Base-by-base conservation (phyloP, 352 stramenopile species). In the Globisporangium paroecandrum region DNA sequence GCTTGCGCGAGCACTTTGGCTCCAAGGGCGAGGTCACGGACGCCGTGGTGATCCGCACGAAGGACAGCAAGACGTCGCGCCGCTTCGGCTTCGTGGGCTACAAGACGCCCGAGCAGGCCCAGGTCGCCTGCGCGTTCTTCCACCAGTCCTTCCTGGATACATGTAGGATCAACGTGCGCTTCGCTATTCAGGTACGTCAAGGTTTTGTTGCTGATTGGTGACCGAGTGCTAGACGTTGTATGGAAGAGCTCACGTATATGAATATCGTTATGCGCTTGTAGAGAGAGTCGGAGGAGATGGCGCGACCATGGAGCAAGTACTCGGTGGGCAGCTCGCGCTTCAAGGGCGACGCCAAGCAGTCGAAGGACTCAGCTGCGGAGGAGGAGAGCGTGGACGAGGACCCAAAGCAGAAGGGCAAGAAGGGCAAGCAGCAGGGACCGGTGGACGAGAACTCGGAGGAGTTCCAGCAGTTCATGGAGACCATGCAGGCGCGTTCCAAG, bases 111-210 rank as follows among this genome's bases (percentile, higher is more conserved):
- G 59, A 76, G 51, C 87, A 95, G 75, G 82, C 87, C 2, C 66
- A 79, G 53, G 66, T 78, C 22, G 85, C 87, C 41, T 76, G 73
- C 24, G 75, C 71, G 24, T 95, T 93, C 62, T 95, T 93, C 69
- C 75, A 95, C 63, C 81, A 90, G 62, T 88, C 91, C 54, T 98
- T 98, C 78, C 78, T 98, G 15, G 90, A 97, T 69, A 98, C 92
- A 38, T 91, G 82, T 66, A 84, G 77, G 46, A 77, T 98, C 34
- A 87, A 83, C 49, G 91, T 98, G 71, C 81, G 88, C 64, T 81
- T 95, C 29, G 93, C 93, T 20, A 68, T 92, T 46, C 72, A 81
- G 69, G 82, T 91, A 76, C 61, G 73, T 8, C 36, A 41, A 7
- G 36, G 36, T 41, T 10, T 41, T 41, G 10, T 15, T 41, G 9